These are phyloP conservation scores for Ascochyta viciae-villosae DNA, from an alignment of 2,329 filamentous ascomycete species.

Conservation along the genomic window DNA sequence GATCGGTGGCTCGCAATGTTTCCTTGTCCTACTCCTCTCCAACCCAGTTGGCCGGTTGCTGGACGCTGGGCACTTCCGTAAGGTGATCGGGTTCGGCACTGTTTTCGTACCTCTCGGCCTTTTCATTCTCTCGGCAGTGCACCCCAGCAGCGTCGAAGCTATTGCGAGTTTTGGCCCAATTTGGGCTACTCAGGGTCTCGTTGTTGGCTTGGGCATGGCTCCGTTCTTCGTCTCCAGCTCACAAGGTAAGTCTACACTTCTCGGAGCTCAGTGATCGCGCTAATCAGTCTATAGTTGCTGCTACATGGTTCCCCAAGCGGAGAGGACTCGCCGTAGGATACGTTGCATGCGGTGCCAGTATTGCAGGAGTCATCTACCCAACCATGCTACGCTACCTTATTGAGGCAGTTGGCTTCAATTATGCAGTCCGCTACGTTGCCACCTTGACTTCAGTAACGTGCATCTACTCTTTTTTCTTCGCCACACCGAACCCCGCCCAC, in stretches of 20 bases:
- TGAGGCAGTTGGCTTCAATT: constrained; percentile 53
- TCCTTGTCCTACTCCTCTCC: constrained; percentile 55
- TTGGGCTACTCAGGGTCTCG: constrained; percentile 57
- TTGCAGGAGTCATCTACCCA: constrained; percentile 57
- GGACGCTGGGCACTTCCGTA: constrained; percentile 55
- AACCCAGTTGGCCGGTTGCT: constrained; percentile 57
- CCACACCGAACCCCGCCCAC: constrained; percentile 54
- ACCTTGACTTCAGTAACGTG: constrained; percentile 51
- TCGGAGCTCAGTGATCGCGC: neutral
- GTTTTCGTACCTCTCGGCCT: constrained; percentile 54
- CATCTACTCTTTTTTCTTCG: constrained; percentile 52
- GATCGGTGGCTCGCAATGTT: constrained; percentile 57
- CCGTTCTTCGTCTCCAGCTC: constrained; percentile 61
- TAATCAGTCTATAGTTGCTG: constrained; percentile 50
- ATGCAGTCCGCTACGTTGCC: constrained; percentile 53
- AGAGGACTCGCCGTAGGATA: constrained; percentile 59
- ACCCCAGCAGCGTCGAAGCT: constrained; percentile 46
- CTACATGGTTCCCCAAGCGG: constrained; percentile 58
- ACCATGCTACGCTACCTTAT: constrained; percentile 56
- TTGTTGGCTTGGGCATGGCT: constrained; percentile 59
- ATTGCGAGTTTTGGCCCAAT: constrained; percentile 53
- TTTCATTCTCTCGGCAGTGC: constrained; percentile 54
- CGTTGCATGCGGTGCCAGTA: constrained; percentile 59
- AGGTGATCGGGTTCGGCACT: constrained; percentile 52
- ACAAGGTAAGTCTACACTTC: constrained; percentile 49